A percentile compares a stretch with the other conserved stretches of the same genome.
phyloP scores from a whole-genome alignment of 495 filamentous ascomycete genomes.

The Podospora pseudopauciseta region DNA sequence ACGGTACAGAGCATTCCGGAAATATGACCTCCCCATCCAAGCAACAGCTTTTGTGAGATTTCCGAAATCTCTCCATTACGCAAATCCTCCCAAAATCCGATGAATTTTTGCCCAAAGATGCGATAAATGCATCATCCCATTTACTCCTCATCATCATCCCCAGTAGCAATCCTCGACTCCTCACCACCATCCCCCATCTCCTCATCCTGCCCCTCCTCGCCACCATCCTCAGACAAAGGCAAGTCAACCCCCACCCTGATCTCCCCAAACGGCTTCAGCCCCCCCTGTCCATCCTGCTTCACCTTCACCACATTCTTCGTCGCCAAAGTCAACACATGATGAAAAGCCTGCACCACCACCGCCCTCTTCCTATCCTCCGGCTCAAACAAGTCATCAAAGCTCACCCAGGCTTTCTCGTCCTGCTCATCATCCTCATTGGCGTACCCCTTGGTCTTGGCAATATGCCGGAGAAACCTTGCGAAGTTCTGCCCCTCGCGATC shows the following conservation, averaged over 20 bases:
- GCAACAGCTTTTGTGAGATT: neutral
- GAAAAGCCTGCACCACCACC: conserved; percentile 69
- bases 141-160: neutral
- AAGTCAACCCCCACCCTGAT: conserved; percentile 37
- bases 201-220: neutral
- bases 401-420: conserved; percentile 25
- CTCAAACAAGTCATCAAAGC: conserved; percentile 60
- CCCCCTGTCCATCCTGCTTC: conserved; percentile 44
- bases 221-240: conserved; percentile 2
- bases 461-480: conserved; percentile 54
- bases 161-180: neutral
- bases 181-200: neutral
- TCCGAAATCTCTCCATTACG: neutral
- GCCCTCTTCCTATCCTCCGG: conserved; percentile 48
- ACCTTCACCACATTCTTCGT: conserved; percentile 59
- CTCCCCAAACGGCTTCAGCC: conserved; percentile 32
- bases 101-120: neutral
- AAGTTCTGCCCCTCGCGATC: conserved; percentile 43
- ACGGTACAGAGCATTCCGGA: neutral
- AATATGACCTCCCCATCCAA: neutral
- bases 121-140: neutral
- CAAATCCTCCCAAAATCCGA: neutral
- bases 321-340: conserved; percentile 67
- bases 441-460: conserved; percentile 36
- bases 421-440: conserved; percentile 31